A percentile compares a stretch with the other conserved stretches of the same genome.
Evolutionary conservation across 2,329 filamentous ascomycete genomes (phyloP).

Genomic region (Penicillium fuscoglaucum): DNA sequence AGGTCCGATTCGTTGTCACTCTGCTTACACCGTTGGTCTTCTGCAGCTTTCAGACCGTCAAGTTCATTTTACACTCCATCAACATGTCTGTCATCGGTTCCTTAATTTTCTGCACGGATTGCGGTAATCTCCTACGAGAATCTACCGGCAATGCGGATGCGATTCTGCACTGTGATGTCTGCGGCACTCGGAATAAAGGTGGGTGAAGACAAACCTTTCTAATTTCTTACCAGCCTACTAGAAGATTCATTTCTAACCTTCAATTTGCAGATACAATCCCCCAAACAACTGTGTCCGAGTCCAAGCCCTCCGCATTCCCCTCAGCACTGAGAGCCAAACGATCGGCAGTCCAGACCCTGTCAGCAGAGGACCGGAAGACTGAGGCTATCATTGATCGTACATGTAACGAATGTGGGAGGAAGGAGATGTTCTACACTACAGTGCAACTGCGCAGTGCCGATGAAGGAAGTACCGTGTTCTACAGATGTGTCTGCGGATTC

Average conservation of each 20-base stretch:
- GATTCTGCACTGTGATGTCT: constrained; percentile 79
- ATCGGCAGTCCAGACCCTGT: constrained; percentile 81
- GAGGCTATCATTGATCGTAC: constrained; percentile 67
- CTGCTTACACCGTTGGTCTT: background rate
- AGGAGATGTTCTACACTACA: constrained; percentile 80
- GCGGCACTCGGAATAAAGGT: constrained; percentile 84
- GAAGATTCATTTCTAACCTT: constrained; percentile 12
- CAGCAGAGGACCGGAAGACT: constrained; percentile 73
- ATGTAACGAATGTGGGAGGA: constrained; percentile 78
- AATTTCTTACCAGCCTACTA: background rate
- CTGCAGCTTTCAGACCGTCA: background rate
- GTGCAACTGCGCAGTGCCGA: constrained; percentile 89
- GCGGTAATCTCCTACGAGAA: constrained; percentile 82
- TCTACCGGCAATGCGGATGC: constrained; percentile 75
- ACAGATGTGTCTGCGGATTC: constrained; percentile 80
- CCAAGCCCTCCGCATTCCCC: constrained; percentile 88
- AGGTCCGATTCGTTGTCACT: background rate
- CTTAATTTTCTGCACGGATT: constrained; percentile 88
- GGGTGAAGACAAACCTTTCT: constrained; percentile 10
- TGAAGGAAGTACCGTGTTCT: constrained; percentile 92
- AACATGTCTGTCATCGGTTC: constrained; percentile 86
- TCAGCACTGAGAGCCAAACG: constrained; percentile 82
- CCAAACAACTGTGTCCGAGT: constrained; percentile 75
- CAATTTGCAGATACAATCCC: constrained; percentile 64
- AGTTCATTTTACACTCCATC: background rate